A percentile compares a stretch with the other conserved stretches of the same genome.
Evolutionary conservation across 2,329 filamentous ascomycete genomes (phyloP).

Genomic region (Ophiostoma quercus): DNA sequence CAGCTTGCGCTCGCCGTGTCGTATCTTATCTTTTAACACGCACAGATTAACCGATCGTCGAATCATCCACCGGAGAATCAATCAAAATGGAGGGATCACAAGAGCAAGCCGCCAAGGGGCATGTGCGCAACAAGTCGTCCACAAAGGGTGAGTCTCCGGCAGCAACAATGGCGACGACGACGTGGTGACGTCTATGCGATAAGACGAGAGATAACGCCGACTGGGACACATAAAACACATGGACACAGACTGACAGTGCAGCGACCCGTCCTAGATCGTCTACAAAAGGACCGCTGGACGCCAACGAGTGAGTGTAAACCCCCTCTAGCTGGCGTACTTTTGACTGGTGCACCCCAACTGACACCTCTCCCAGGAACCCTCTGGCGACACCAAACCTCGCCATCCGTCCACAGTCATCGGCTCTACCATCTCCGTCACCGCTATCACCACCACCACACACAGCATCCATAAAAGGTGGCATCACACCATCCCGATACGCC

Average conservation of each 20-base stretch:
- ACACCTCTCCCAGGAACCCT: constrained; percentile 29
- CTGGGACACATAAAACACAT: not conserved
- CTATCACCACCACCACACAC: constrained; percentile 22
- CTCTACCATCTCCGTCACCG: constrained; percentile 27
- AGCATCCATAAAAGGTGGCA: constrained; percentile 15
- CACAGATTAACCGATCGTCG: not conserved
- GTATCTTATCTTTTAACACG: constrained; percentile 4
- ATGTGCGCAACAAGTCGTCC: constrained; percentile 38
- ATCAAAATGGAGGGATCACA: constrained; percentile 27
- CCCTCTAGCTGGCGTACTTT: constrained; percentile 9
- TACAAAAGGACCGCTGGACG: constrained; percentile 74
- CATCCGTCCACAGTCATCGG: constrained; percentile 21
- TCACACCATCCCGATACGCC: constrained; percentile 23
- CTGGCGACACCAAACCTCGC: constrained; percentile 28
- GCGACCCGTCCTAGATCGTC: constrained; percentile 60
- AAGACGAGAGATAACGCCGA: not conserved
- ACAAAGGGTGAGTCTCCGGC: constrained; percentile 34
- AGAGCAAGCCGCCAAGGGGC: constrained; percentile 28
- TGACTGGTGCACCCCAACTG: constrained; percentile 15
- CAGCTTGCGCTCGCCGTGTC: not conserved
- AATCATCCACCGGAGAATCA: not conserved
- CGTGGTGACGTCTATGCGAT: not conserved
- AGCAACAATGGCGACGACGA: not conserved
- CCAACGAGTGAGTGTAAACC: constrained; percentile 58
- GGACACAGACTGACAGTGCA: constrained; percentile 29